Evolutionary conservation across 345 rosid species (phyloP), one percentile per base, ranked within the genome.

Genomic region (rapeseed (Brassica napus)): DNA sequence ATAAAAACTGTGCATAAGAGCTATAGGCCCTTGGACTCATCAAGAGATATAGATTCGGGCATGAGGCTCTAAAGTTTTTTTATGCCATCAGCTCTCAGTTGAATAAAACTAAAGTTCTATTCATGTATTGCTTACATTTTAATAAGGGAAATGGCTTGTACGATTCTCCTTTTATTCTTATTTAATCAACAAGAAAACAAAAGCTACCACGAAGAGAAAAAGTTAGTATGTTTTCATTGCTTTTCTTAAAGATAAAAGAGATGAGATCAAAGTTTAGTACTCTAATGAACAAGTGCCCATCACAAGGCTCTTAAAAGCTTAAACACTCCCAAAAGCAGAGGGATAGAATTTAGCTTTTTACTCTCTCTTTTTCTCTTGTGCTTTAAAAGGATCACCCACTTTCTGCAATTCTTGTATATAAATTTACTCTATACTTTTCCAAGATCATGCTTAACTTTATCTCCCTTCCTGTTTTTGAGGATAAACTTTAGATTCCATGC

Each of bases 321-420:
- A 54, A 74, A 78, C 68, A 15, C n/a, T 0, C 67, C 71, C 66
- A 79, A 79, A 80, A 80, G 79, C 79, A 74, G 79, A 74, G 79
- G 64, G 76, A 74, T 80, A 74, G 83, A 80, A 79, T 73, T 74
- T 68, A 74, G 76, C 80, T 75, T 75, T 80, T 68, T 62, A 58
- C 65, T 31, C 68, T 28, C 71, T 60, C 10, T 58, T 68, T 69
- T 28, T 62, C 69, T 52, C 79, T 47, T 65, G 58, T 76, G 80
- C 80, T 65, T 86, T 90, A 86, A 90, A 90, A 87, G 94, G 87
- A 83, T 83, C 88, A 85, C 90, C 87, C 89, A 86, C 94, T 90
- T 90, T 90, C 90, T 86, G 89, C 89, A 82, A 78, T 83, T 81
- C 69, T 77, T 82, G 70, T 80, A 78, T 59, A 58, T 69, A 79